A percentile compares a stretch with the other conserved stretches of the same genome.
phyloP scores from a whole-genome alignment of 176 grass and related monocot species.

The Dendrocalamus sinicus region DNA sequence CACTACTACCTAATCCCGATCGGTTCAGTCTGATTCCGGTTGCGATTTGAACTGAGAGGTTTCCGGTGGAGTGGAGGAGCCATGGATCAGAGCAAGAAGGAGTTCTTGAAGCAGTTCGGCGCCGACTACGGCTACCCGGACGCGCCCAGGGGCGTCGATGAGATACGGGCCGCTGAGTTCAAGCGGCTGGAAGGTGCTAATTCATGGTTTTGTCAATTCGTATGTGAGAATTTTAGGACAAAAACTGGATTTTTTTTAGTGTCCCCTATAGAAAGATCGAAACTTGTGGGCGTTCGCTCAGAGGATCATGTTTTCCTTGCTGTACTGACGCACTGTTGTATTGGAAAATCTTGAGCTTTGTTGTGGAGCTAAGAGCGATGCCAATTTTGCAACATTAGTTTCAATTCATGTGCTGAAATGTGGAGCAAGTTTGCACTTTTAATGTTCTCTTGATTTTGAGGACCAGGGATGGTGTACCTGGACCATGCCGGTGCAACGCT shows the following conservation, averaged over 20 bases:
- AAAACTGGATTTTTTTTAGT: neutral
- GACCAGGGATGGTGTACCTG: slow-evolving; percentile 75
- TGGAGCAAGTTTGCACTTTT: neutral
- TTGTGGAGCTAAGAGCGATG: slow-evolving; percentile 2
- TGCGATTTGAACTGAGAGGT: neutral
- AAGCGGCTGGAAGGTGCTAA: slow-evolving; percentile 74
- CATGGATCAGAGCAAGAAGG: slow-evolving; percentile 56
- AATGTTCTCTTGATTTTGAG: neutral
- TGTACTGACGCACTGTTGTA: neutral
- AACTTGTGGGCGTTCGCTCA: neutral
- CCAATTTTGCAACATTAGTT: neutral
- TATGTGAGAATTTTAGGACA: neutral
- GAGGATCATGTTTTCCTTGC: neutral
- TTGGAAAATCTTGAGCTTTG: neutral
- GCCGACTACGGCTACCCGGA: slow-evolving; percentile 77
- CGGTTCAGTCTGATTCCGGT: neutral
- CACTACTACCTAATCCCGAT: neutral
- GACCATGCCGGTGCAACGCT: slow-evolving; percentile 81
- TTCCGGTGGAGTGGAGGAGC: slow-evolving; percentile 4
- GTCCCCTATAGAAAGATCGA: neutral
- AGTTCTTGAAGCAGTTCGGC: slow-evolving; percentile 68
- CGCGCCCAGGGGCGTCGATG: slow-evolving; percentile 66
- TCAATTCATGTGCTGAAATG: neutral
- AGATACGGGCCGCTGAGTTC: slow-evolving; percentile 81
- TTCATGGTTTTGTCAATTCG: neutral